A percentile compares a stretch with the other conserved stretches of the same genome.
phyloP scores from a whole-genome alignment of 192 early-diverging fungal genomes.

The Oehlia diaphana region DNA sequence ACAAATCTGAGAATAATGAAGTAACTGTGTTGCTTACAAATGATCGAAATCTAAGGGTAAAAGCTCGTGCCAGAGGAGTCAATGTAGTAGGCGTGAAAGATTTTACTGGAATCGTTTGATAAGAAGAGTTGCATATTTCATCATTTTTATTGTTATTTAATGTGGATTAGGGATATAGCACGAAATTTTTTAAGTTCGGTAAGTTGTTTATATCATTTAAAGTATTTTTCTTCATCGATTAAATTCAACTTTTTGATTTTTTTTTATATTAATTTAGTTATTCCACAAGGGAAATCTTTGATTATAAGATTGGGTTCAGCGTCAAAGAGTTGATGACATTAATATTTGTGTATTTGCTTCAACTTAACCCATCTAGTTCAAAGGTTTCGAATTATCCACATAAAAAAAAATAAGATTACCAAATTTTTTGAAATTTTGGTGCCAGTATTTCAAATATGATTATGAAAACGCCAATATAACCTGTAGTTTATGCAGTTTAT shows the following conservation, averaged over 20 bases:
- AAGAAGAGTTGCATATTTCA: not conserved
- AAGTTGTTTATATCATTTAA: not conserved
- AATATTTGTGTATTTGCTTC: not conserved
- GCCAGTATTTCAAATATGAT: not conserved
- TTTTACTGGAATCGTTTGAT: slow-evolving; percentile 19
- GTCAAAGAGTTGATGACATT: not conserved
- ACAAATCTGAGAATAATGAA: not conserved
- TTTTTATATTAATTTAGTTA: too few relatives aligned
- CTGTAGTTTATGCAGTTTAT: too few relatives aligned
- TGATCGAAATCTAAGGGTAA: slow-evolving; percentile 59
- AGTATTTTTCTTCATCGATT: too few relatives aligned
- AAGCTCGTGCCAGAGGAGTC: slow-evolving; percentile 54
- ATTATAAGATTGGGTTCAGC: not conserved
- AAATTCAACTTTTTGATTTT: too few relatives aligned
- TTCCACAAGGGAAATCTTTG: not conserved
- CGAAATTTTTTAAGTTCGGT: not conserved
- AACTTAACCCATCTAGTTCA: not conserved
- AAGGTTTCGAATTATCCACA: not conserved
- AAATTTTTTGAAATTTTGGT: not conserved
- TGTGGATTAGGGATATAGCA: not conserved
- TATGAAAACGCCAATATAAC: too few relatives aligned
- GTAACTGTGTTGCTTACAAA: slow-evolving; percentile 50
- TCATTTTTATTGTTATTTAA: not conserved
- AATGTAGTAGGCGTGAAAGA: slow-evolving; percentile 45
- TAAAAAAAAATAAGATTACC: not conserved